Evolutionary conservation across 176 grass and related monocot genomes (phyloP).

Genomic region (Aegilops speltoides): DNA sequence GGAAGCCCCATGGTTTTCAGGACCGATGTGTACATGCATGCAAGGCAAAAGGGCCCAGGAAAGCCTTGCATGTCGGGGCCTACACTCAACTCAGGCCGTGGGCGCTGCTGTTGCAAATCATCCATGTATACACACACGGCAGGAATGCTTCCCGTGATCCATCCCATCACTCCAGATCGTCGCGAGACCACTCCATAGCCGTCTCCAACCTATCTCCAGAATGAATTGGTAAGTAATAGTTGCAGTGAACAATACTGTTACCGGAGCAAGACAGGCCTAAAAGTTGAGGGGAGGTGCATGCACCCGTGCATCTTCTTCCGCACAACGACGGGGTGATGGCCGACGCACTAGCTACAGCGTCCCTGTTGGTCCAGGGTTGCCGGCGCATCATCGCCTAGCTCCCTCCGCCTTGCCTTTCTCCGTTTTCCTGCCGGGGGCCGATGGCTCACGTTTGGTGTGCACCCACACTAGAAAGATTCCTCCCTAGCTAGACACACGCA

Average conservation of each 20-base stretch:
- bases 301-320: not conserved
- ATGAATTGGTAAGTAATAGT: too few relatives aligned
- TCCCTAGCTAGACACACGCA: not conserved
- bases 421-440: too few relatives aligned
- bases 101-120: not conserved
- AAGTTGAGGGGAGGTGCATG: not conserved
- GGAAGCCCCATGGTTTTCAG: not conserved
- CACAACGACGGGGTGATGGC: not conserved
- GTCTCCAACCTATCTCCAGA: not conserved
- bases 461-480: not conserved
- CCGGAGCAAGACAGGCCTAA: not conserved
- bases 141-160: too few relatives aligned
- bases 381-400: too few relatives aligned
- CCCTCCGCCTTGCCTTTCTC: not conserved
- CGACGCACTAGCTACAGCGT: not conserved
- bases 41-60: not conserved
- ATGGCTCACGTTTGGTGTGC: constrained; percentile 16
- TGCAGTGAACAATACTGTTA: not conserved
- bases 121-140: too few relatives aligned
- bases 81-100: not conserved
- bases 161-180: too few relatives aligned
- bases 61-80: not conserved
- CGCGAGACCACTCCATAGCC: too few relatives aligned
- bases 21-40: not conserved
- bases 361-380: not conserved